Base-by-base conservation (phyloP, 345 rosid genomes). In the Nasturtium officinale region DNA sequence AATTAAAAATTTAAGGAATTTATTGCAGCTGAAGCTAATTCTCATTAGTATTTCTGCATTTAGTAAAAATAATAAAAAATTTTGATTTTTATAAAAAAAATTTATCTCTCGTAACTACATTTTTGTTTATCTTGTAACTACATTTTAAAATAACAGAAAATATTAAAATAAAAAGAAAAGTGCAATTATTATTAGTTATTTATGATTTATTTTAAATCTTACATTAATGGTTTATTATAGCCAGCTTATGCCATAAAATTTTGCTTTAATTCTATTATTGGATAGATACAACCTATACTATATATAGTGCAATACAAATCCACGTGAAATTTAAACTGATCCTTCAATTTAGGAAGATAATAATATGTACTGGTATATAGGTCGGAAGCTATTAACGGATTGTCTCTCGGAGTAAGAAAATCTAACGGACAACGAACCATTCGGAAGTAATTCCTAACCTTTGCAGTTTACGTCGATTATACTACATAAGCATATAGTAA, bases 1-100 rank as follows among this genome's bases (percentile, higher is more conserved):
- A 21, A 37, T 48, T 23, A 23, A 3, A 26, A 16, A 21, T 8
- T 45, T 56, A 20, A 33, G 33, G 38, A 45, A 23, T 30, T 45
- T 45, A 32, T 17, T 73, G 33, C 35, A 37, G 25, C 18, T 23
- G 25, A 23, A 2, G 11, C 32, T 43, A 29, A 47, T 64, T 18
- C 57, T 20, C 17, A 54, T 67, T 10, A 16, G 28, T 53, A 38
- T 26, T 17, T 50, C 40, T 50, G 40, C 40, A 37, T 48, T 70
- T 56, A 43, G 23, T 29, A 57, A 28, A 38, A 20, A n/a, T 25
- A n/a, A n/a, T n/a, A n/a, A n/a, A n/a, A n/a, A n/a, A n/a, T n/a
- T n/a, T n/a, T n/a, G n/a, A n/a, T n/a, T n/a, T n/a, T n/a, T n/a
- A n/a, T n/a, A n/a, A n/a, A n/a, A n/a, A n/a, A n/a, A n/a, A n/a